Evolutionary conservation across 139 green algal species (phyloP).

Genomic region (Coelastrella sp.): DNA sequence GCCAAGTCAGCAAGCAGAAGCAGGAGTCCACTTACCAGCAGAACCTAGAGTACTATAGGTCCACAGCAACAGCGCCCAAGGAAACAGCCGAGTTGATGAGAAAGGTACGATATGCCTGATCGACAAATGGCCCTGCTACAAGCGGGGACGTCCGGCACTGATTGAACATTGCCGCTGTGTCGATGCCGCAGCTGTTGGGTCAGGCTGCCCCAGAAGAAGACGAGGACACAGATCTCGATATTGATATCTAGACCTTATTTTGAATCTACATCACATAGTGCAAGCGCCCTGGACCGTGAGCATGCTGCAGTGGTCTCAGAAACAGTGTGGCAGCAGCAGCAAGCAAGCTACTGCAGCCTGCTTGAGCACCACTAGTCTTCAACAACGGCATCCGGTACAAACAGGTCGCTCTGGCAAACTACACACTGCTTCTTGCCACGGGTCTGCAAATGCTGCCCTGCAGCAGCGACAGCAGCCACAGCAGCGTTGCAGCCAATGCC

Average conservation of each 20-base stretch:
- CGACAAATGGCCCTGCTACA: no score
- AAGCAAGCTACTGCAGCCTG: no score
- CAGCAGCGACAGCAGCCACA: no score
- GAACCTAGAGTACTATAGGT: conserved; percentile 71
- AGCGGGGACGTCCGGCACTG: no score
- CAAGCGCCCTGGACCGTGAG: not conserved
- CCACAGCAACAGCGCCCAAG: conserved; percentile 39
- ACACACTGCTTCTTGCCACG: no score
- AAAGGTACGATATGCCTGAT: conserved; percentile 36
- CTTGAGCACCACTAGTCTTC: no score
- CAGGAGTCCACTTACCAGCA: conserved; percentile 18
- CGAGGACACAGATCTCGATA: conserved; percentile 20
- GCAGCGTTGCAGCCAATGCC: no score
- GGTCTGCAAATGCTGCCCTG: no score
- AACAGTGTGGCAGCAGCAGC: not conserved
- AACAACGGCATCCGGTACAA: no score
- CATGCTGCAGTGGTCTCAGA: not conserved
- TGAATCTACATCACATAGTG: not conserved
- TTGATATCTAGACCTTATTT: conserved; percentile 28
- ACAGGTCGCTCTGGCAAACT: no score
- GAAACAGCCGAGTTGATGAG: conserved; percentile 54
- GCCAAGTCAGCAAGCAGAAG: not conserved
- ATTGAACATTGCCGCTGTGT: not conserved
- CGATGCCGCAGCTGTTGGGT: conserved; percentile 13
- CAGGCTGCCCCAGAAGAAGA: conserved; percentile 4